phyloP scores from a whole-genome alignment of 441 rosid species.

The Hura crepitans region DNA sequence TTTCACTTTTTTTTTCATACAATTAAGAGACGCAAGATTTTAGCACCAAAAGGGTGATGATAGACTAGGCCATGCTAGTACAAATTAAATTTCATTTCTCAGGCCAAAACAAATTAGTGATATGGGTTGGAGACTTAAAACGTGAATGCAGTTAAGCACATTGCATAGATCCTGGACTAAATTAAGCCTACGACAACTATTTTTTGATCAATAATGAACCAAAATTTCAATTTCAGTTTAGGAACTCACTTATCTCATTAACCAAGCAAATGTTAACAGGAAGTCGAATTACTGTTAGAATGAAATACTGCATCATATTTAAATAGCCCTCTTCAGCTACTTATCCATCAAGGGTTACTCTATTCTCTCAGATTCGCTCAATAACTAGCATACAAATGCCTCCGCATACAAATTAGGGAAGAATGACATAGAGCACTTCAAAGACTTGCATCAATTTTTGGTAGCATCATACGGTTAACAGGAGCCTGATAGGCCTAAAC shows the following conservation, averaged over 20 bases:
- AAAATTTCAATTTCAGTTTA: constrained; percentile 1
- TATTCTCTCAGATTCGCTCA: background rate
- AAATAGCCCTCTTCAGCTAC: background rate
- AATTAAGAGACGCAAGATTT: no score
- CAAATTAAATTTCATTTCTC: constrained; percentile 5
- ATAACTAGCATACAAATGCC: background rate
- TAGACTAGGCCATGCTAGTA: background rate
- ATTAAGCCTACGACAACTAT: background rate
- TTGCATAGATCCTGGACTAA: background rate
- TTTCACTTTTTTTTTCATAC: background rate
- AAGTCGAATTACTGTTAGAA: constrained; percentile 4
- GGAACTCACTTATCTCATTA: background rate
- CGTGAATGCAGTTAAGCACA: background rate
- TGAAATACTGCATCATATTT: background rate
- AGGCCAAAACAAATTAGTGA: background rate
- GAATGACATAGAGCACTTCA: background rate
- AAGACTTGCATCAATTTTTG: background rate
- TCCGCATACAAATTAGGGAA: background rate
- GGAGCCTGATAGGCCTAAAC: background rate
- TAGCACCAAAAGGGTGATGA: background rate
- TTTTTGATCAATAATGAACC: background rate
- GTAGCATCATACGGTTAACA: background rate
- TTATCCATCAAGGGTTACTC: background rate
- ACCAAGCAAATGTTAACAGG: constrained; percentile 10
- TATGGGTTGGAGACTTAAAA: background rate